Percentiles rank a stretch among this genome's conserved stretches.
Evolutionary conservation across 2,329 filamentous ascomycete genomes (phyloP).

Genomic region (Moelleriella libera): DNA sequence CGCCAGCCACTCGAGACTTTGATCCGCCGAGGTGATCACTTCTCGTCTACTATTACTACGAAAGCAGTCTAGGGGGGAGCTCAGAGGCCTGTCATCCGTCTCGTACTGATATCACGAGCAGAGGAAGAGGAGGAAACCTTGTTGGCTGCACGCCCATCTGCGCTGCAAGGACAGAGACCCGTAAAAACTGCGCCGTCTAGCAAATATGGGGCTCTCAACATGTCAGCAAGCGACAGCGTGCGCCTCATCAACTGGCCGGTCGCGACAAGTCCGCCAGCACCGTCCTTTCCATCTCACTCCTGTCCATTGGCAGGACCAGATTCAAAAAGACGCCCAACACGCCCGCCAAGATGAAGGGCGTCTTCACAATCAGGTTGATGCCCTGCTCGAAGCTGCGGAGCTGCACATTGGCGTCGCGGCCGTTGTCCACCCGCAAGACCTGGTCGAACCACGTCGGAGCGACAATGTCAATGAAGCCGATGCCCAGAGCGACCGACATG

Average conservation of each 20-base stretch:
- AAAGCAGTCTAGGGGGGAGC: too few relatives aligned
- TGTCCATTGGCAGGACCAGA: slow-evolving; percentile 2
- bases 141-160: too few relatives aligned
- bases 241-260: background rate
- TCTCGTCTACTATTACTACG: too few relatives aligned
- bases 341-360: slow-evolving; percentile 4
- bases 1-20: too few relatives aligned
- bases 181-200: too few relatives aligned
- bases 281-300: background rate
- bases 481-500: slow-evolving; percentile 3
- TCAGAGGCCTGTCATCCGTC: too few relatives aligned
- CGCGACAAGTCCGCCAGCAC: background rate
- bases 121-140: too few relatives aligned
- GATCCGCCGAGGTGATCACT: too few relatives aligned
- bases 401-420: slow-evolving; percentile 1
- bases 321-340: slow-evolving; percentile 4
- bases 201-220: too few relatives aligned
- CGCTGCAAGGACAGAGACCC: too few relatives aligned
- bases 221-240: too few relatives aligned
- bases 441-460: slow-evolving; percentile 4
- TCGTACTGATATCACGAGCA: too few relatives aligned
- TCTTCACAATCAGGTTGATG: slow-evolving; percentile 3
- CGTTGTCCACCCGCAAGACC: background rate
- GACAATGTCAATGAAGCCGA: slow-evolving; percentile 5
- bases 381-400: slow-evolving; percentile 3